Percentiles rank a stretch among this genome's conserved stretches.
These are phyloP conservation scores for Gnomoniopsis smithogilvyi DNA, from an alignment of 2,329 filamentous ascomycete genomes.

Conservation along the genomic window DNA sequence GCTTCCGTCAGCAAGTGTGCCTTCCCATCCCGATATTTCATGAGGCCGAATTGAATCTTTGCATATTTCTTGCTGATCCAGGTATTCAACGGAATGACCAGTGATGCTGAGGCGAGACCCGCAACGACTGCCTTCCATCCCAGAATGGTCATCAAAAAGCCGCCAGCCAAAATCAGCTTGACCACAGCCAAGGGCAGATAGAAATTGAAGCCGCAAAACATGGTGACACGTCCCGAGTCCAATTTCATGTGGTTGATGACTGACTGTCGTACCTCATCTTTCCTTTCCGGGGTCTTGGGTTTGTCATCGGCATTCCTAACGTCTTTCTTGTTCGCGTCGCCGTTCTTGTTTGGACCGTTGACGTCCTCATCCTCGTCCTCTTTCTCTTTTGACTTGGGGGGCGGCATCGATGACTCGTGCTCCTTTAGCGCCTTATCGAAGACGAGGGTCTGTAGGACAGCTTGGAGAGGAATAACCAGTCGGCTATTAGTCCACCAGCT, in stretches of 20 bases:
- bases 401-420: conserved; percentile 28
- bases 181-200: conserved; percentile 32
- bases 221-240: conserved; percentile 26
- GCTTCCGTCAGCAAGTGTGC: conserved; percentile 33
- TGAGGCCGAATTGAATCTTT: conserved; percentile 30
- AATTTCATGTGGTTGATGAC: conserved; percentile 36
- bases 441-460: conserved; percentile 31
- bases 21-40: conserved; percentile 33
- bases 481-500: conserved; percentile 31
- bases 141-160: conserved; percentile 28
- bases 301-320: background rate
- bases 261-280: conserved; percentile 28
- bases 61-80: conserved; percentile 29
- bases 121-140: conserved; percentile 30
- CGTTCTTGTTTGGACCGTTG: conserved; percentile 13
- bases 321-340: conserved; percentile 1
- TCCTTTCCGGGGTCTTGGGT: conserved; percentile 17
- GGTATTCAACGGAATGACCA: conserved; percentile 28
- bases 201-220: conserved; percentile 22
- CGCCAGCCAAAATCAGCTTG: conserved; percentile 30
- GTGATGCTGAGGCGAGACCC: conserved; percentile 25
- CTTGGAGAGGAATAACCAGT: conserved; percentile 29
- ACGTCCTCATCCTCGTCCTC: conserved; percentile 14
- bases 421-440: conserved; percentile 33
- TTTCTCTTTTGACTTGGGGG: conserved; percentile 9